phyloP scores from a whole-genome alignment of 208 protist genomes.

The Herpetomonas tarakana region DNA sequence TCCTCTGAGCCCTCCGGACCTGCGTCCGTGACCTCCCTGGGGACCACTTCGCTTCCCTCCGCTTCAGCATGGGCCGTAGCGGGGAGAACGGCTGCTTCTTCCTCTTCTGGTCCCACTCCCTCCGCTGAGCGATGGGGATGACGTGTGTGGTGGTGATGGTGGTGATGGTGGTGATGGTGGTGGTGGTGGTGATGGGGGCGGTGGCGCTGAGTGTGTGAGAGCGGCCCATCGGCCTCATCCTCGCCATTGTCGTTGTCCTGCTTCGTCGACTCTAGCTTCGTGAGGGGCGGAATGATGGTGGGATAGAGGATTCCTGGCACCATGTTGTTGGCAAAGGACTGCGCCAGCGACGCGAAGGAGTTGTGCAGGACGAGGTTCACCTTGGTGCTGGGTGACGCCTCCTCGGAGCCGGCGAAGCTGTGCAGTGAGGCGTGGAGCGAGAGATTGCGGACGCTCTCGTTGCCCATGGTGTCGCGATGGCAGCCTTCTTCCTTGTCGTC shows the following conservation, averaged over 20 bases:
- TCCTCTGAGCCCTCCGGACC: neutral
- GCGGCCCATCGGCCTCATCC: neutral
- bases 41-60: neutral
- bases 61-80: too few relatives aligned
- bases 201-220: neutral
- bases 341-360: conserved; percentile 42
- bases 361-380: conserved; percentile 35
- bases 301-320: conserved; percentile 27
- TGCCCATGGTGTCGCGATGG: neutral
- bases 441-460: neutral
- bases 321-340: conserved; percentile 39
- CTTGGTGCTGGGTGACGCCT: conserved; percentile 11
- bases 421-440: conserved; percentile 1
- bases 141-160: neutral
- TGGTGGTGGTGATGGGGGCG: neutral
- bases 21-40: neutral
- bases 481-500: neutral
- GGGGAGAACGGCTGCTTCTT: neutral
- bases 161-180: neutral
- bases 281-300: conserved; percentile 24
- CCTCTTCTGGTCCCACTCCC: neutral
- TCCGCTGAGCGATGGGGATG: too few relatives aligned
- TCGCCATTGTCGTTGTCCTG: neutral
- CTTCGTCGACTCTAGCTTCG: neutral
- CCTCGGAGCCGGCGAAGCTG: conserved; percentile 8